phyloP scores from a whole-genome alignment of 768 basidiomycete genomes.

The Multifurca ochricompacta region DNA sequence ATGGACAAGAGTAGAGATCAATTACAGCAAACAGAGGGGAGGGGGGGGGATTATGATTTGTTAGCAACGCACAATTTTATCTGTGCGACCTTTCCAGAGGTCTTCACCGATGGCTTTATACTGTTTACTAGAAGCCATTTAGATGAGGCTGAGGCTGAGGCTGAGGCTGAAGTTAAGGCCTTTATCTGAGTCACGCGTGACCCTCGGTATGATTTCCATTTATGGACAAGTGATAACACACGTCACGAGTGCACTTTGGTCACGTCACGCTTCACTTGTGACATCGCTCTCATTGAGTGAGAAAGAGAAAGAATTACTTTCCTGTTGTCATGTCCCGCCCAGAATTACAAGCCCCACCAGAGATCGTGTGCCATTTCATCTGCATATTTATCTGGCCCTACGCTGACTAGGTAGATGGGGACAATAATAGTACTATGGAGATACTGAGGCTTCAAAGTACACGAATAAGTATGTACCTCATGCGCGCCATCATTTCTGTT shows the following conservation, averaged over 20 bases:
- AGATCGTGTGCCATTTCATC: conserved; percentile 50
- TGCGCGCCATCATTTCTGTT: neutral
- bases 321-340: conserved; percentile 65
- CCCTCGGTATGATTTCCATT: neutral
- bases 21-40: conserved; percentile 7
- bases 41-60: neutral
- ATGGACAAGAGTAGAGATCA: conserved; percentile 22
- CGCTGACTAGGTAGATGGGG: neutral
- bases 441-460: conserved; percentile 92
- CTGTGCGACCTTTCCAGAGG: conserved; percentile 88
- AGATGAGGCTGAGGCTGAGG: too few relatives aligned
- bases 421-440: conserved; percentile 81
- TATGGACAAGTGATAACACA: neutral
- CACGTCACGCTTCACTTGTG: too few relatives aligned
- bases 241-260: too few relatives aligned
- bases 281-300: neutral
- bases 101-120: conserved; percentile 90
- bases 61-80: conserved; percentile 76
- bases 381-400: neutral
- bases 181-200: too few relatives aligned
- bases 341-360: conserved; percentile 54
- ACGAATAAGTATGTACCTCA: conserved; percentile 70
- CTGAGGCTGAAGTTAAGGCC: too few relatives aligned
- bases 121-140: conserved; percentile 74
- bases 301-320: too few relatives aligned